These are phyloP conservation scores for Didymella lethalis DNA, from an alignment of 2,329 filamentous ascomycete genomes.

Conservation along the genomic window DNA sequence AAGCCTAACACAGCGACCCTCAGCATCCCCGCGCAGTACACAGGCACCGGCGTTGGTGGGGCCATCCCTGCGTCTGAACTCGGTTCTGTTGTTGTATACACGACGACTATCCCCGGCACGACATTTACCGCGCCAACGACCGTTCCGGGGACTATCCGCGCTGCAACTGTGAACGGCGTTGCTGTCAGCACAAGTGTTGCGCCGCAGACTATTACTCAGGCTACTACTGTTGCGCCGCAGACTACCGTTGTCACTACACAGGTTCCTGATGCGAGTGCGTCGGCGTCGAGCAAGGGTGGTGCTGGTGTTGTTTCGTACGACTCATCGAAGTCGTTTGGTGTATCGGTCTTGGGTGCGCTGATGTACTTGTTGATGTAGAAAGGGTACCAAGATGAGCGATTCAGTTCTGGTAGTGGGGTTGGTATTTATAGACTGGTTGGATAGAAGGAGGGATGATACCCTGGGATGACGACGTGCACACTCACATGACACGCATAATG, in stretches of 20 bases:
- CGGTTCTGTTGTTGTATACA: slow-evolving; percentile 50
- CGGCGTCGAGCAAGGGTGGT: slow-evolving; percentile 15
- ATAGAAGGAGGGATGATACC: slow-evolving; percentile 33
- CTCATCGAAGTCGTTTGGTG: slow-evolving; percentile 29
- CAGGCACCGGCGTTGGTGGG: slow-evolving; percentile 55
- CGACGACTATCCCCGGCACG: slow-evolving; percentile 41
- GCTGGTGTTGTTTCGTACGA: slow-evolving; percentile 31
- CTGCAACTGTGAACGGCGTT: slow-evolving; percentile 30
- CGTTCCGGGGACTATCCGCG: slow-evolving; percentile 29
- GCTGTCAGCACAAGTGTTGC: slow-evolving; percentile 30
- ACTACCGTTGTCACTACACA: slow-evolving; percentile 32
- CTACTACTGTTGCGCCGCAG: slow-evolving; percentile 36
- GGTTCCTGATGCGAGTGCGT: slow-evolving; percentile 9
- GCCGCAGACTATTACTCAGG: slow-evolving; percentile 30
- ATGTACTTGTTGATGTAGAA: slow-evolving; percentile 29
- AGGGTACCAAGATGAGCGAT: too few relatives aligned
- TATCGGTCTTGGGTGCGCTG: slow-evolving; percentile 38
- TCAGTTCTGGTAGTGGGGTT: slow-evolving; percentile 1
- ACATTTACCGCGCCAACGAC: slow-evolving; percentile 38
- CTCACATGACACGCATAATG: slow-evolving; percentile 26
- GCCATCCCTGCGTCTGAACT: slow-evolving; percentile 57
- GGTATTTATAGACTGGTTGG: slow-evolving; percentile 8
- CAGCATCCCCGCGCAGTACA: slow-evolving; percentile 56
- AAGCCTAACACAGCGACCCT: slow-evolving; percentile 57
- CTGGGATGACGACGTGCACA: slow-evolving; percentile 19